Percentiles rank a stretch among this genome's conserved stretches.
phyloP scores from a whole-genome alignment of 108 stramenopile genomes.

The Fragilaria crotonensis region DNA sequence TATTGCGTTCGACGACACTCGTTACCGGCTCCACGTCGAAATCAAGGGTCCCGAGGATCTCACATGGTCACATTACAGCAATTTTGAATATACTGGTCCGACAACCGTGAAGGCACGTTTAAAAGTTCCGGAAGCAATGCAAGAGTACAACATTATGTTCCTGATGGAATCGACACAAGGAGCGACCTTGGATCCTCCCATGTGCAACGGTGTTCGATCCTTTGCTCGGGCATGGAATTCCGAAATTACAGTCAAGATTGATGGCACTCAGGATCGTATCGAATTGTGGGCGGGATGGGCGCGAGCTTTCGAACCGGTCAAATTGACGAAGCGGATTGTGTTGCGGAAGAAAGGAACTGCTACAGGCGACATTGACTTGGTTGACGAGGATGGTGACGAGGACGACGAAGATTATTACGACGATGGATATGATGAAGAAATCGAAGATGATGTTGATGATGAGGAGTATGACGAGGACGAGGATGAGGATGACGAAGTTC shows the following conservation, averaged over 20 bases:
- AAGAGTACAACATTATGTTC: constrained; percentile 17
- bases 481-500: no score
- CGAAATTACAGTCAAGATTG: constrained; percentile 15
- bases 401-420: not conserved
- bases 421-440: not conserved
- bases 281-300: constrained; percentile 36
- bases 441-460: not conserved
- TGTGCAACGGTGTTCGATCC: constrained; percentile 35
- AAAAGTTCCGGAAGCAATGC: constrained; percentile 16
- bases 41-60: constrained; percentile 5
- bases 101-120: constrained; percentile 16
- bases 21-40: constrained; percentile 23
- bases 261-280: constrained; percentile 1
- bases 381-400: not conserved
- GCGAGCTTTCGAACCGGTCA: constrained; percentile 29
- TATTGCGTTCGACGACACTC: constrained; percentile 11
- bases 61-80: constrained; percentile 2
- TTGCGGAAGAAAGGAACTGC: not conserved
- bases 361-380: not conserved
- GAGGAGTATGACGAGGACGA: no score
- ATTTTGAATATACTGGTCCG: constrained; percentile 3
- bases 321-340: constrained; percentile 15
- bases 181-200: constrained; percentile 17
- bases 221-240: constrained; percentile 18
- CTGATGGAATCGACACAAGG: constrained; percentile 28